phyloP scores from a whole-genome alignment of 78 protist genomes.

The Protostelium mycophagum region DNA sequence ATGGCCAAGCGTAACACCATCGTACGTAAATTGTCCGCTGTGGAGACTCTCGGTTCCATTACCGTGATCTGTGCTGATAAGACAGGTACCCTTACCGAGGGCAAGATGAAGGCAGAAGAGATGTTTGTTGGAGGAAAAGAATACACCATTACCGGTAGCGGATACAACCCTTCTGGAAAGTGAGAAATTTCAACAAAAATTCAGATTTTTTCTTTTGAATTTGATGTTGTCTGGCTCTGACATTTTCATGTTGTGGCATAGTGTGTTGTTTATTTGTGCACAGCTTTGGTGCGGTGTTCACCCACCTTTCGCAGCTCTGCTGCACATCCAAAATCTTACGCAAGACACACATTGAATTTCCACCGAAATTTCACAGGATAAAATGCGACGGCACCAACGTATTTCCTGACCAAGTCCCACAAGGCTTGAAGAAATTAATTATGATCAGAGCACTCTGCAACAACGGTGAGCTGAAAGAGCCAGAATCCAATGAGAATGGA shows the following conservation, averaged over 20 bases:
- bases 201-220: no score
- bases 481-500: no score
- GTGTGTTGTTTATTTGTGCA: no score
- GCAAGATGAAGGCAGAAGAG: slow-evolving; percentile 70
- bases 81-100: slow-evolving; percentile 96
- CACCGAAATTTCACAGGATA: neutral
- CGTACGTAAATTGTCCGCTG: slow-evolving; percentile 79
- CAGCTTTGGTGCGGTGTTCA: no score
- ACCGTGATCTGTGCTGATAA: slow-evolving; percentile 93
- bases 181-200: no score
- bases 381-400: neutral
- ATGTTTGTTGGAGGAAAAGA: neutral
- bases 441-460: slow-evolving; percentile 3
- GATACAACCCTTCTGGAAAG: neutral
- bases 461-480: neutral
- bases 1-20: slow-evolving; percentile 86
- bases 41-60: slow-evolving; percentile 95
- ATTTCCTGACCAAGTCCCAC: neutral
- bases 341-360: neutral
- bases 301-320: no score
- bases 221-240: no score
- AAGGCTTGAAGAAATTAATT: neutral
- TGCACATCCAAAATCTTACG: no score
- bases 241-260: no score
- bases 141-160: neutral